Conservation (phyloP, 2,329 filamentous ascomycete species). For the Cladosporium austrohemisphaericum region DNA sequence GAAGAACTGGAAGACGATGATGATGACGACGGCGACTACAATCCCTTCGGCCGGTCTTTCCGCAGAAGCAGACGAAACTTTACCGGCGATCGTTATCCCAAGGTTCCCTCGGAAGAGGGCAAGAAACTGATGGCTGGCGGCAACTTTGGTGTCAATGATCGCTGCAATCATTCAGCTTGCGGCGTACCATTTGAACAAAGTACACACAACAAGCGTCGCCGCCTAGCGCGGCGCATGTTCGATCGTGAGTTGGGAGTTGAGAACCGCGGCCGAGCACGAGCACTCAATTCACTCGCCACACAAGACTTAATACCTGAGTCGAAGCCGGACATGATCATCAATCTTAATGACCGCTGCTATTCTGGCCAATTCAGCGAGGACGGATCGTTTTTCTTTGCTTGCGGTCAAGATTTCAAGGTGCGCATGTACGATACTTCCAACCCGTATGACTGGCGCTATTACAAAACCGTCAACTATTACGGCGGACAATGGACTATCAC, state of each 20-base stretch:
- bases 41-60: constrained; percentile 18
- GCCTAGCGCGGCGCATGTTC: constrained; percentile 66
- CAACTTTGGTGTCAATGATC: constrained; percentile 67
- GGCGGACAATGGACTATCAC: constrained; percentile 94
- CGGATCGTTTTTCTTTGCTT: constrained; percentile 94
- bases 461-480: constrained; percentile 90
- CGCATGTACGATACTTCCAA: constrained; percentile 98
- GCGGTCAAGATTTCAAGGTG: constrained; percentile 87
- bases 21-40: constrained; percentile 39
- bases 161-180: constrained; percentile 45
- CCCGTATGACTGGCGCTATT: constrained; percentile 91
- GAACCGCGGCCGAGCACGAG: constrained; percentile 53
- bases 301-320: constrained; percentile 74
- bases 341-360: constrained; percentile 82
- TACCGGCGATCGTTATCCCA: constrained; percentile 62
- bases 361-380: constrained; percentile 96
- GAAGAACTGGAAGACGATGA: constrained; percentile 26
- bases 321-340: constrained; percentile 78
- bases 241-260: constrained; percentile 78
- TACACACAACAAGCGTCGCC: constrained; percentile 54
- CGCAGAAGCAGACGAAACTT: constrained; percentile 46
- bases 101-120: constrained; percentile 76
- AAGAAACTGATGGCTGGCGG: constrained; percentile 76
- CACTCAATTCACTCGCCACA: constrained; percentile 60
- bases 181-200: constrained; percentile 33